These are phyloP conservation scores for Saccharomyces pastorianus DNA, from an alignment of 1,139 yeast species.

Conservation along the genomic window DNA sequence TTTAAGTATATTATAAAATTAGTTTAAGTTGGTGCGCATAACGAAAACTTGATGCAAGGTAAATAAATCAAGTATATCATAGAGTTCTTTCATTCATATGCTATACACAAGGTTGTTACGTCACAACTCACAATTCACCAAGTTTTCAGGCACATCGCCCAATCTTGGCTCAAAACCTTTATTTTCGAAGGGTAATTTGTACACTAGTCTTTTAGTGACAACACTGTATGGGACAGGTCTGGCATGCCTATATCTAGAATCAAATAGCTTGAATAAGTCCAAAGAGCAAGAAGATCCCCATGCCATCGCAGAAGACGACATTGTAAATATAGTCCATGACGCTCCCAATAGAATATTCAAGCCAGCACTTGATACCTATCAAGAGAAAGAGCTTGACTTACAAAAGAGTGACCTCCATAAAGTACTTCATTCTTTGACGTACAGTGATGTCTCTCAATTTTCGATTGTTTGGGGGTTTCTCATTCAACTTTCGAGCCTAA, in stretches of 20 bases:
- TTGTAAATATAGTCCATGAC: conserved; percentile 11
- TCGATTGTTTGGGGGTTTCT: conserved; percentile 18
- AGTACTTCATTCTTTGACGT: conserved; percentile 12
- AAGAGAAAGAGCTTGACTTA: conserved; percentile 7
- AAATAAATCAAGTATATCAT: not conserved
- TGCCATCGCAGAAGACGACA: not conserved
- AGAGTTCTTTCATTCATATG: not conserved
- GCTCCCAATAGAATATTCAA: conserved; percentile 13
- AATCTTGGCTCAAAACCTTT: not conserved
- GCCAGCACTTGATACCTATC: conserved; percentile 7
- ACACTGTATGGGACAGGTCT: not conserved
- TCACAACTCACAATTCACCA: not conserved
- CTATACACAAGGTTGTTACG: not conserved
- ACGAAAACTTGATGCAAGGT: not conserved
- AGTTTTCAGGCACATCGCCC: not conserved
- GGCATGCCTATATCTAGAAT: conserved; percentile 4
- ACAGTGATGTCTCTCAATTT: conserved; percentile 16
- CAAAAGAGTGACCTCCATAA: conserved; percentile 3
- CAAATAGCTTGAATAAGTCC: not conserved
- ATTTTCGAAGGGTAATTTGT: not conserved
- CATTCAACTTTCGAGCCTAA: conserved; percentile 16
- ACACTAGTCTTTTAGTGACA: not conserved
- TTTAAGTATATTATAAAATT: not conserved
- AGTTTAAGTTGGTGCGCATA: not conserved
- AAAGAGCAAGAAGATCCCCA: conserved; percentile 5